Conservation (phyloP, 345 rosid species). For the Cardiospermum halicacabum region DNA sequence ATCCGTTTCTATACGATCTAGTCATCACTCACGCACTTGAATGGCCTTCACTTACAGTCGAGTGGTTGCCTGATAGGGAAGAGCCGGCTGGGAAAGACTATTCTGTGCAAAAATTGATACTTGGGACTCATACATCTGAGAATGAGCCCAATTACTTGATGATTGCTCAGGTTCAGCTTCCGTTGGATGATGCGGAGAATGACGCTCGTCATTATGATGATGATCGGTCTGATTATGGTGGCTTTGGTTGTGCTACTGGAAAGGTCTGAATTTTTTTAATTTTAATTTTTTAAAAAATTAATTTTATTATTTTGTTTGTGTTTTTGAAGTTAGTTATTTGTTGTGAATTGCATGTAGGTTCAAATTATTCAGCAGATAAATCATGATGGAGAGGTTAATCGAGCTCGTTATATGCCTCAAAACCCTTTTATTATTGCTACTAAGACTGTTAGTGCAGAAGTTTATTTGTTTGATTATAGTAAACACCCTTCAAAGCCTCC, state of each 20-base stretch:
- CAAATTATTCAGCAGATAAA: conserved; percentile 97
- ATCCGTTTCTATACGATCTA: conserved; percentile 94
- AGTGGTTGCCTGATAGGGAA: conserved; percentile 91
- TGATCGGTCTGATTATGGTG: conserved; percentile 76
- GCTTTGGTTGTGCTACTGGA: conserved; percentile 84
- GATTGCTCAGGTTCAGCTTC: conserved; percentile 97
- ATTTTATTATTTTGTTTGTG: too few species aligned
- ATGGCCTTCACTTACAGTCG: conserved; percentile 98
- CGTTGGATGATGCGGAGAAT: conserved; percentile 82
- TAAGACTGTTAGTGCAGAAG: conserved; percentile 95
- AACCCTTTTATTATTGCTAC: conserved; percentile 90
- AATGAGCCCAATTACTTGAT: conserved; percentile 95
- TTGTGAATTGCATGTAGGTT: conserved; percentile 30
- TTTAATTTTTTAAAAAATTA: too few species aligned
- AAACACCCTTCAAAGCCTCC: conserved; percentile 93
- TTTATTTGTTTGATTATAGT: conserved; percentile 91
- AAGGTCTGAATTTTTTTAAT: conserved; percentile 41
- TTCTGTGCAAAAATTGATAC: conserved; percentile 95
- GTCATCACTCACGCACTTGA: conserved; percentile 96
- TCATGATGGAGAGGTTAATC: conserved; percentile 96
- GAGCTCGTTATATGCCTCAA: conserved; percentile 98
- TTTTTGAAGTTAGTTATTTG: too few species aligned
- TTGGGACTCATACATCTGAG: conserved; percentile 97
- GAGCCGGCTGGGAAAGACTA: conserved; percentile 93
- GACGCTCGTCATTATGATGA: conserved; percentile 95